A percentile compares a stretch with the other conserved stretches of the same genome.
Conservation (phyloP, 176 grass and related monocot species). For the Carex littledalei region DNA sequence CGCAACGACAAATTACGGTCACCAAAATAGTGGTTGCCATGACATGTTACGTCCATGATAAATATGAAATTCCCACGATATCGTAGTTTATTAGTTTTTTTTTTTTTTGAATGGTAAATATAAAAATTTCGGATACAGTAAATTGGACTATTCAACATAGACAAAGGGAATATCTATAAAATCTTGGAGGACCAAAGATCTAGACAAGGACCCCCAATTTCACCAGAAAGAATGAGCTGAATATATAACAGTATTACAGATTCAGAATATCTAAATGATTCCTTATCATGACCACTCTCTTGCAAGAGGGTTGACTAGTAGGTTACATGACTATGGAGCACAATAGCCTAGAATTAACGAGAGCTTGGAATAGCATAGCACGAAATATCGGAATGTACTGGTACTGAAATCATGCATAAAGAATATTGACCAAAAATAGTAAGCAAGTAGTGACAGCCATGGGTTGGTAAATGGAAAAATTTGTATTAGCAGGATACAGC, state of each 20-base stretch:
- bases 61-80: too few species aligned
- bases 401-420: neutral
- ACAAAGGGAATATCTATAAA: neutral
- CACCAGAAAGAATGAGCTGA: neutral
- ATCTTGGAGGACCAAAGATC: neutral
- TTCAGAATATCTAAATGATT: neutral
- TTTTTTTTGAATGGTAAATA: too few species aligned
- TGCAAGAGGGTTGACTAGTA: neutral
- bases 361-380: neutral
- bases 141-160: neutral
- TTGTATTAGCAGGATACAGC: conserved; percentile 6
- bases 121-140: too few species aligned
- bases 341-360: neutral
- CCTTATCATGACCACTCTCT: neutral
- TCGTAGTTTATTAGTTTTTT: too few species aligned
- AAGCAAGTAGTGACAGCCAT: neutral
- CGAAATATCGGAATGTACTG: neutral
- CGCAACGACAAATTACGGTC: too few species aligned
- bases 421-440: neutral
- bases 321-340: neutral
- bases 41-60: too few species aligned
- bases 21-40: too few species aligned
- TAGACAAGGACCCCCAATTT: neutral
- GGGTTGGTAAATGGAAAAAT: neutral
- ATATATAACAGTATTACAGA: neutral